Evolutionary conservation across 805 yeast species (phyloP), one percentile per base, ranked within the genome.

Genomic region (Monosporozyma unispora): DNA sequence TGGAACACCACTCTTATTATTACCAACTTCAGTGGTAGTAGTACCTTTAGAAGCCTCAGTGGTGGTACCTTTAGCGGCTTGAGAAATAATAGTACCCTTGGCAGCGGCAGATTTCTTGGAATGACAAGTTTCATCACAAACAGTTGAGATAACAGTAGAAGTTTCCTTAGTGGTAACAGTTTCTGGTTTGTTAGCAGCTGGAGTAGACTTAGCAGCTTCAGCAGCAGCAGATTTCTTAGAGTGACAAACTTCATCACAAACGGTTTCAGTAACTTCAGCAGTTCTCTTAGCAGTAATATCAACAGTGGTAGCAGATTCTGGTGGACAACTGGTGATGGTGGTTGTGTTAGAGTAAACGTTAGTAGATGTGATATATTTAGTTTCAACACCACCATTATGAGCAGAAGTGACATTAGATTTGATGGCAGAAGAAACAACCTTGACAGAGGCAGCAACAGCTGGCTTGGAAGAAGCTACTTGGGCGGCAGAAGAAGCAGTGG

Each of bases 161-260:
- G 51, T 27, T 21, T 47, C 19, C 11, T 49, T 18, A 14, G 44
- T 21, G 14, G 43, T 43, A 27, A 46, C 46, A n/a, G 48, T 46
- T 11, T 37, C 28, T 25, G 27, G 27, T 8, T 25, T 25, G 27
- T 25, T 25, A 25, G 27, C 27, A 25, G 27, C 27, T 25, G 27
- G 27, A 27, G 48, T 33, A 22, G 51, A 38, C n/a, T 43, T 44
- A 25, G 48, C 46, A 23, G 45, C 37, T 9, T 29, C 40, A 14
- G 39, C 25, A 22, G 50, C 44, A 21, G 50, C 46, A 25, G 47
- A 42, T 38, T 53, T 53, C 41, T 38, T 45, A 18, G 51, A 39
- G 31, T 49, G 48, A 38, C 56, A 53, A 18, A 41, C 54, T 33
- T 48, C 52, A 31, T 51, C 54, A 49, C 54, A 51, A 31, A 43